These are phyloP conservation scores for Saccharomyces hybrid DNA, from an alignment of 1,139 yeast species.

Conservation along the genomic window DNA sequence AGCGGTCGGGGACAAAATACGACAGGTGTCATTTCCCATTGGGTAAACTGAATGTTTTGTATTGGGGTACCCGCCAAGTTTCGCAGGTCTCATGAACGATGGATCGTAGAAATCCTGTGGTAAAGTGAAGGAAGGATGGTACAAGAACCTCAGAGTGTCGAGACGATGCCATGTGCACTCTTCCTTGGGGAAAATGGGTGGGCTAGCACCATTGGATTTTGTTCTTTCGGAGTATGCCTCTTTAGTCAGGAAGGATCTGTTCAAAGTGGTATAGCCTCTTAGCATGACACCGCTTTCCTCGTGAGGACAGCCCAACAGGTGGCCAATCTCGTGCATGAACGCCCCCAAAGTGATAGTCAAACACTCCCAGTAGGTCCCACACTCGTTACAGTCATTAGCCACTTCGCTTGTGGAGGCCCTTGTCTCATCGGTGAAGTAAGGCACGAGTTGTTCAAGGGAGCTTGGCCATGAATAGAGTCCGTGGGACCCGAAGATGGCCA, in stretches of 20 bases:
- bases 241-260: conserved; percentile 72
- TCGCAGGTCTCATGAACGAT: conserved; percentile 27
- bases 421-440: conserved; percentile 66
- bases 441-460: conserved; percentile 59
- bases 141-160: conserved; percentile 68
- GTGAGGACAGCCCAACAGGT: conserved; percentile 84
- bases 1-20: conserved; percentile 53
- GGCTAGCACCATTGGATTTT: conserved; percentile 36
- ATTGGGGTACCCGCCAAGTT: conserved; percentile 20
- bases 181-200: conserved; percentile 53
- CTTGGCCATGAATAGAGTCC: conserved; percentile 88
- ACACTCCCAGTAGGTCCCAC: conserved; percentile 90
- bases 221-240: conserved; percentile 57
- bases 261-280: conserved; percentile 73
- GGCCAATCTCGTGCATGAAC: conserved; percentile 93
- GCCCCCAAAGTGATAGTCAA: conserved; percentile 85
- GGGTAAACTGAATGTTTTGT: conserved; percentile 40
- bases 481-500: conserved; percentile 93
- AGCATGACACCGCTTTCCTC: conserved; percentile 86
- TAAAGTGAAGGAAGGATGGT: conserved; percentile 71
- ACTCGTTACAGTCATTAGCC: conserved; percentile 79
- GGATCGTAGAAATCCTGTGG: conserved; percentile 50
- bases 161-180: conserved; percentile 83
- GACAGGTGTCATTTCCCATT: conserved; percentile 38
- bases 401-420: conserved; percentile 57